These are phyloP conservation scores for Gastrolobium villosum DNA, from an alignment of 306 rosid genomes.

Conservation along the genomic window DNA sequence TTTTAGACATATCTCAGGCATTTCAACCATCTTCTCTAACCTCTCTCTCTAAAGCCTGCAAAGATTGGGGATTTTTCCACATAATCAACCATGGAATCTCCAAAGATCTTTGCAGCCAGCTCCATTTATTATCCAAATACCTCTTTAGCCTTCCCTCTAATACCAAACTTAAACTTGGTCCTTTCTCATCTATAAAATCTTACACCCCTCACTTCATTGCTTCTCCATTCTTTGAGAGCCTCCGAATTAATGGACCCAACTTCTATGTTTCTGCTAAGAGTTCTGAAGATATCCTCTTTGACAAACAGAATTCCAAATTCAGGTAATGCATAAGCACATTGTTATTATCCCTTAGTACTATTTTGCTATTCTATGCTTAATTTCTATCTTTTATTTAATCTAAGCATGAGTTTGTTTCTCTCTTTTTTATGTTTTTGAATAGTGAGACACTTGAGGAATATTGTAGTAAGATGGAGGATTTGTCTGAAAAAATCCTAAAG, in stretches of 20 bases:
- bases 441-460: constrained; percentile 87
- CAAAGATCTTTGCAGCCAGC: constrained; percentile 69
- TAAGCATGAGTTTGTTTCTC: constrained; percentile 21
- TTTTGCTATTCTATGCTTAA: constrained; percentile 10
- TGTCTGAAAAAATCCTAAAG: constrained; percentile 70
- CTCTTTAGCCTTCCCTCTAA: constrained; percentile 82
- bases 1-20: constrained; percentile 82
- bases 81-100: constrained; percentile 94
- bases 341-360: background rate
- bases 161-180: constrained; percentile 88
- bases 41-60: constrained; percentile 76
- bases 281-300: constrained; percentile 71
- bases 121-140: constrained; percentile 60
- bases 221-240: constrained; percentile 97
- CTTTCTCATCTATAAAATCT: constrained; percentile 77
- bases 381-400: background rate
- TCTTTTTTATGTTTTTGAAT: constrained; percentile 13
- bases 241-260: constrained; percentile 83
- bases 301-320: constrained; percentile 64
- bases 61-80: constrained; percentile 94
- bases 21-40: constrained; percentile 65
- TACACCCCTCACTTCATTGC: constrained; percentile 97
- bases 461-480: constrained; percentile 84
- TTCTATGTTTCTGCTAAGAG: constrained; percentile 78
- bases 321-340: constrained; percentile 57